Base-by-base conservation (phyloP, 306 rosid species). In the Lotus japonicus region DNA sequence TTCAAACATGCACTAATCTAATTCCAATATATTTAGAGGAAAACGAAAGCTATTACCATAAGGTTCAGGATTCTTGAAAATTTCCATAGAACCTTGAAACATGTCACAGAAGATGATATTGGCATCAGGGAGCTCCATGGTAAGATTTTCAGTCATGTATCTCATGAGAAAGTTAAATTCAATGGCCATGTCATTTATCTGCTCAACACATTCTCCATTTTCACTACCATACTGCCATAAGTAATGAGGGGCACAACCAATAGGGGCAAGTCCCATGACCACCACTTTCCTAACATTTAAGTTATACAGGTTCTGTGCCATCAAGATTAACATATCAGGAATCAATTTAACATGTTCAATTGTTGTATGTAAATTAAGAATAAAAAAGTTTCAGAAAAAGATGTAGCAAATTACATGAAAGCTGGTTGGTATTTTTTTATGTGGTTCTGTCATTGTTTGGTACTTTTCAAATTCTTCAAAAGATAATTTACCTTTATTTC, bases 231-330 rank as follows among this genome's bases (percentile, higher is more conserved):
- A 87, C 65, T 75, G 73, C 89, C 90, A 92, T 75, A 92, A 19
- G 79, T 83, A 88, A 82, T 81, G 82, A 65, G 98, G 98, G 10
- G 90, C 88, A 70, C 96, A 92, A 5, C 98, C 98, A 67, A 92
- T 90, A 12, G 96, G 98, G 21, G 98, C 82, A 65, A 92, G 87
- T 73, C 98, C 96, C 80, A 77, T 83, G 51, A 94, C 75, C 71
- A 94, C 94, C 19, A 90, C 80, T 77, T 82, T 88, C 77, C 83
- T 94, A 39, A 68, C 97, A 71, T 84, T 77, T 71, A 85, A 66
- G 78, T 71, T 77, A 83, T 88, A 90, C 78, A 94, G 81, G 78
- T 88, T 88, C 95, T 90, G 94, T 42, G 36, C 55, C 83, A 83
- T 23, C 76, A 49, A 68, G 50, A 14, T 39, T 65, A 44, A 64